Base-by-base conservation (phyloP, 345 rosid species). In the Aethionema arabicum region DNA sequence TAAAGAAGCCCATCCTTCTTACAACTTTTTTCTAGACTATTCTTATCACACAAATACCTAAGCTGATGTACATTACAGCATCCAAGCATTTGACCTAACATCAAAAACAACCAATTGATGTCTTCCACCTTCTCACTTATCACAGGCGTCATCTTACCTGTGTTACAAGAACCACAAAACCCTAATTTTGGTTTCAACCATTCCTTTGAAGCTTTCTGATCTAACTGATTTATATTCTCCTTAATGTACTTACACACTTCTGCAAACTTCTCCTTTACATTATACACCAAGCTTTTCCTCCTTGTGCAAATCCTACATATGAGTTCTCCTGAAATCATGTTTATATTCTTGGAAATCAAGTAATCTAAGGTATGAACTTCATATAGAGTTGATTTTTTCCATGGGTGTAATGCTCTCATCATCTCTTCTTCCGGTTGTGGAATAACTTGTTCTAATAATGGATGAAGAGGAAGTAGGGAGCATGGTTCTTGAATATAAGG, bases 101-200 rank as follows among this genome's bases (percentile, higher is more conserved):
- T 68, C 80, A 91, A 70, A 69, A 91, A 91, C 59, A 91, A 53
- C 96, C 98, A 91, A 46, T 88, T 91, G 13, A 88, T 88, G 7
- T 51, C 35, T 48, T 79, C 76, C 72, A 74, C 86, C 51, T 83
- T 77, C 30, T 50, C 66, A 0, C 79, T 4, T 12, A 83, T 61
- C 68, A 84, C 70, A 0, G 95, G 95, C 76, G 66, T 83, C 36
- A 79, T 44, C 58, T 76, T 83, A 14, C 64, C 85, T 13, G 67
- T 82, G 0, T 68, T 43, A 58, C 95, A 88, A 13, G 53, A 62
- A 57, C 11, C 45, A 67, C 96, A 92, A 3, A 16, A 41, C 2
- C 75, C 79, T 53, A 83, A 60, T 15, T 14, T 54, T 0, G 98
- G 89, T 38, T 9, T 68, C 74, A 42, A n/a, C n/a, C 27, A 21